Base-by-base conservation (phyloP, 2,329 filamentous ascomycete genomes). In the Ceratocystis lukuohia region DNA sequence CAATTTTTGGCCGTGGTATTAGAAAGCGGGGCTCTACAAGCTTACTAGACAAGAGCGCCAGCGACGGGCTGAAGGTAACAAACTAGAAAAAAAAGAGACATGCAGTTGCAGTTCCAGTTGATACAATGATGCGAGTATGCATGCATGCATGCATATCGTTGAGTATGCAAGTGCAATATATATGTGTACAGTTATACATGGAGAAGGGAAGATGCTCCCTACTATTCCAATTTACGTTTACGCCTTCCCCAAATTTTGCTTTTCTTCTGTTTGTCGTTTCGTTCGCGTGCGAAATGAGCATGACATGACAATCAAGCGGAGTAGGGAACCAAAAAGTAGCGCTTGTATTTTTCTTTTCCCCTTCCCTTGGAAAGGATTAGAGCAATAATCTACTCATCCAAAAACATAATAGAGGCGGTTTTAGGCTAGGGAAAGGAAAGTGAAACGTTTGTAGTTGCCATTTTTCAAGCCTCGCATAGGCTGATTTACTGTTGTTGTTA, bases 51-150 rank as follows among this genome's bases (percentile, higher is more conserved):
- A 56, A 25, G 50, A 56, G 50, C n/a, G n/a, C 50, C 50, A 20
- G 15, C 53, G 50, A 22, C 53, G 7, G 48, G 66, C 59, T 62
- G 62, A 28, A 61, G 28, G 45, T 25, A n/a, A 41, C n/a, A 20
- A 56, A 25, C n/a, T 8, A 56, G 20, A 20, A 7, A 56, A 25
- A 28, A 48, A 48, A 48, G 45, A n/a, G 17, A 20, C n/a, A 48
- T 17, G 37, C 37, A 7, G 28, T 28, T 28, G 28, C 28, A 28
- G 7, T 33, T 33, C 30, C 30, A 33, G 28, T 37, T 37, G 37
- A 12, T 41, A 12, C 37, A 41, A 41, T 12, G 37, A 41, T 41
- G 37, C 37, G n/a, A 15, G 12, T 56, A 56, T 15, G 50, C 50
- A 56, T 56, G 25, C 20, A 25, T 25, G 50, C 10, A 10, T 22